Evolutionary conservation across 176 grass and related monocot genomes (phyloP).

Genomic region (Lolium multiflorum): DNA sequence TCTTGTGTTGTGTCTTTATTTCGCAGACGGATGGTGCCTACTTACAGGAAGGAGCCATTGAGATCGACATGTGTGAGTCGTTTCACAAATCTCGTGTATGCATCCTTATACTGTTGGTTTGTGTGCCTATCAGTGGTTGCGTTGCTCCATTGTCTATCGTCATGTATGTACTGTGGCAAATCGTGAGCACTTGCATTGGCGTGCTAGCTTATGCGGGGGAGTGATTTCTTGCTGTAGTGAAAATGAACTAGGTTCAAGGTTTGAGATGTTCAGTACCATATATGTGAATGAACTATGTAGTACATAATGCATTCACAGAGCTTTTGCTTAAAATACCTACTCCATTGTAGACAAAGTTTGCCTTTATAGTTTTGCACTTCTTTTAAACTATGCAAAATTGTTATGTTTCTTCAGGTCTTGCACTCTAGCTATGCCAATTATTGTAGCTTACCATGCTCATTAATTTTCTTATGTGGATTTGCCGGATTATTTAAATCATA

Average conservation of each 20-base stretch:
- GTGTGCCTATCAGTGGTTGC: background rate
- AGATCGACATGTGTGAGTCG: conserved; percentile 79
- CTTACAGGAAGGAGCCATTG: conserved; percentile 69
- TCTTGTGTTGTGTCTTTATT: too few relatives aligned
- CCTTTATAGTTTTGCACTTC: background rate
- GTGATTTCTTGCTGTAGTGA: background rate
- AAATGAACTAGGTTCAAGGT: background rate
- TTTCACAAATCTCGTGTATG: background rate
- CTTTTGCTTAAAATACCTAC: background rate
- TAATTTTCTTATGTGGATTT: background rate
- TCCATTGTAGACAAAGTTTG: background rate
- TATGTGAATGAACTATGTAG: background rate
- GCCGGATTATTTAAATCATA: background rate
- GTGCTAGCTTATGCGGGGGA: background rate
- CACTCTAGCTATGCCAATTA: background rate
- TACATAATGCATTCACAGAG: background rate
- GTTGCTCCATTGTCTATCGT: background rate
- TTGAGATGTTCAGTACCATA: background rate
- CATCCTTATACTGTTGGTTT: background rate
- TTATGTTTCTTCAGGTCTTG: background rate
- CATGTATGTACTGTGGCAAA: too few relatives aligned
- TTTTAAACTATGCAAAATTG: background rate
- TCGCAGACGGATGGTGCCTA: too few relatives aligned
- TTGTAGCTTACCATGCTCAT: background rate
- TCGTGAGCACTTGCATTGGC: too few relatives aligned